A percentile compares a stretch with the other conserved stretches of the same genome.
Conservation (phyloP, 139 green algal species). For the Diplosphaera chodatii region DNA sequence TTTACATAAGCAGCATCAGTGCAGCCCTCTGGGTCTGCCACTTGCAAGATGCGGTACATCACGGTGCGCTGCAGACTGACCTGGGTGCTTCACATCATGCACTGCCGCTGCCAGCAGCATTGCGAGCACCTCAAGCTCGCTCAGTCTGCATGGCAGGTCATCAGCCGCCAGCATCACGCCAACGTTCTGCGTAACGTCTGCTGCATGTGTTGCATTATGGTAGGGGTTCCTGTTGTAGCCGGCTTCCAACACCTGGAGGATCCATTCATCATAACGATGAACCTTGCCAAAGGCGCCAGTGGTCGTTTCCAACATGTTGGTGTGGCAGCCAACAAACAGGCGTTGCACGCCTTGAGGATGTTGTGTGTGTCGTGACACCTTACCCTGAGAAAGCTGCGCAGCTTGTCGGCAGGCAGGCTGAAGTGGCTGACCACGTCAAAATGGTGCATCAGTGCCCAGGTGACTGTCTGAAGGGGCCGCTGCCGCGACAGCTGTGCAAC, state of each 20-base stretch:
- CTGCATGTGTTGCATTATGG: constrained; percentile 60
- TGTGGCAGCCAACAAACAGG: too few relatives aligned
- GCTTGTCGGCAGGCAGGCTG: constrained; percentile 17
- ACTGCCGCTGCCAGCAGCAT: constrained; percentile 49
- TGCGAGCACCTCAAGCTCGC: constrained; percentile 46
- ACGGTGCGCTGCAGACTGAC: too few relatives aligned
- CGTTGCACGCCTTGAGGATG: constrained; percentile 19
- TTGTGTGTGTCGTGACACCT: too few relatives aligned
- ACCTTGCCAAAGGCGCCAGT: too few relatives aligned
- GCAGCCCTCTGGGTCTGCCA: too few relatives aligned
- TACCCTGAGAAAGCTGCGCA: too few relatives aligned
- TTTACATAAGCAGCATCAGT: too few relatives aligned
- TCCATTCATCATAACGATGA: too few relatives aligned
- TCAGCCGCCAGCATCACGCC: constrained; percentile 42
- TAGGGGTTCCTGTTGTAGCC: constrained; percentile 49
- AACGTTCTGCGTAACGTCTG: constrained; percentile 59
- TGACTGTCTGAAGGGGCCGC: constrained; percentile 32
- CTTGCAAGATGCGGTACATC: too few relatives aligned
- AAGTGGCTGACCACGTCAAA: constrained; percentile 36
- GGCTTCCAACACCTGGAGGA: constrained; percentile 24
- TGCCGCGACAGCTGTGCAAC: constrained; percentile 25
- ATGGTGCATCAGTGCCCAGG: constrained; percentile 23
- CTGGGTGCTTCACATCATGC: constrained; percentile 63
- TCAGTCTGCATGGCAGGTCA: constrained; percentile 30
- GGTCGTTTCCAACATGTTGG: too few relatives aligned